Conservation (phyloP, 106 monocot genomes). For the Dioscorea zingiberensis region DNA sequence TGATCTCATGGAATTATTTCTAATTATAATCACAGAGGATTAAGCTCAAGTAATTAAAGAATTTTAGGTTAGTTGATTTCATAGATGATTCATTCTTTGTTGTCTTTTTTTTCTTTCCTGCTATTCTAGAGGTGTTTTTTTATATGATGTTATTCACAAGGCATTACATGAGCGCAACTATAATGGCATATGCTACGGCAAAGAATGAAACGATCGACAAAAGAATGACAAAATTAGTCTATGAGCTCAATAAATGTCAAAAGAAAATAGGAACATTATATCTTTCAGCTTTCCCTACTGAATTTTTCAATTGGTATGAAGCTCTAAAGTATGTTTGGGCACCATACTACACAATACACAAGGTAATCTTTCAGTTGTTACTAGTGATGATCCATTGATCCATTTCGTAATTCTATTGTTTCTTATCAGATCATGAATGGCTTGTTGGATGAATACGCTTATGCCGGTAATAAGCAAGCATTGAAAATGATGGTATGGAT, state of each 20-base stretch:
- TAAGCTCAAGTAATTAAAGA: no score
- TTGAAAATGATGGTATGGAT: constrained; percentile 78
- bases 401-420: no score
- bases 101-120: no score
- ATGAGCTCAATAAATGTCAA: background rate
- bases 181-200: background rate
- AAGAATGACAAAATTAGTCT: background rate
- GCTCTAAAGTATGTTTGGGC: background rate
- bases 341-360: background rate
- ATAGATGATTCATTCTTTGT: no score
- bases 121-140: no score
- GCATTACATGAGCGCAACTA: no score
- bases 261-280: background rate
- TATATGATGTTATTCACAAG: no score
- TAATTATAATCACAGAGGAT: no score
- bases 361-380: background rate
- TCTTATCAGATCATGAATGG: constrained; percentile 77
- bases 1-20: no score
- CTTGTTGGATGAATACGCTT: constrained; percentile 75
- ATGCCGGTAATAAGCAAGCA: constrained; percentile 50
- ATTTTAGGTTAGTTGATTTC: no score
- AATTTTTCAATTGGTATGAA: background rate
- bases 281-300: background rate
- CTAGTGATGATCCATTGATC: no score
- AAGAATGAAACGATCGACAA: background rate